Percentiles rank a stretch among this genome's conserved stretches.
Evolutionary conservation across 2,329 filamentous ascomycete genomes (phyloP).

Genomic region (Elsinoe arachidis): DNA sequence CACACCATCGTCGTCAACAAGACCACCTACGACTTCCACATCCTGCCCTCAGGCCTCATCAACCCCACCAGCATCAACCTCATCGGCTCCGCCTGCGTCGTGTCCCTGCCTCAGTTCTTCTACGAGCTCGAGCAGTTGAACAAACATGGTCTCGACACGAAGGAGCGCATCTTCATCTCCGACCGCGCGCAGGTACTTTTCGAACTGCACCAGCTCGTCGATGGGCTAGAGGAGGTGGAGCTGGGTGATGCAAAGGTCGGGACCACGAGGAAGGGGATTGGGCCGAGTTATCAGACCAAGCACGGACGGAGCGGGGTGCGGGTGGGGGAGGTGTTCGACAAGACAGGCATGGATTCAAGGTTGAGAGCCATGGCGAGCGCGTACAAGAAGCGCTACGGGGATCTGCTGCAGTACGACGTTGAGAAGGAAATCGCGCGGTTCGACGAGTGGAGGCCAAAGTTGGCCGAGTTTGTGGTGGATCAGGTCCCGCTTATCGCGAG

Average conservation of each 20-base stretch:
- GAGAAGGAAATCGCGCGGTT: constrained; percentile 60
- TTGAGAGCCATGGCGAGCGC: constrained; percentile 52
- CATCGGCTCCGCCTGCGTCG: constrained; percentile 58
- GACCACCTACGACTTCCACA: constrained; percentile 48
- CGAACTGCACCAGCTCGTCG: constrained; percentile 57
- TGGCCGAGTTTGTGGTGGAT: constrained; percentile 57
- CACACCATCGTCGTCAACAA: constrained; percentile 38
- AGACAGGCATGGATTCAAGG: constrained; percentile 57
- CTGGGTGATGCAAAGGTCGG: constrained; percentile 43
- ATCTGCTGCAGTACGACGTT: constrained; percentile 57
- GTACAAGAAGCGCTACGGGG: constrained; percentile 62
- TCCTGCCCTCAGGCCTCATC: constrained; percentile 60
- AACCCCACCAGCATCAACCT: constrained; percentile 64
- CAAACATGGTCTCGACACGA: constrained; percentile 51
- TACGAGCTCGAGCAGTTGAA: constrained; percentile 54
- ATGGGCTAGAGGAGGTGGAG: constrained; percentile 54
- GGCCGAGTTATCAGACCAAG: constrained; percentile 56
- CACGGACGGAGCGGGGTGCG: constrained; percentile 58
- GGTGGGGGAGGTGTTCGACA: constrained; percentile 59
- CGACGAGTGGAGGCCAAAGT: constrained; percentile 48
- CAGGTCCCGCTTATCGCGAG: constrained; percentile 55
- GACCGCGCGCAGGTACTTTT: constrained; percentile 57
- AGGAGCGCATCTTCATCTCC: constrained; percentile 54
- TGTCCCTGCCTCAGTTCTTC: constrained; percentile 61
- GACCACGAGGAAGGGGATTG: constrained; percentile 41